These are phyloP conservation scores for Yamadazyma paraphyllophila DNA, from an alignment of 805 yeast species.

Conservation along the genomic window DNA sequence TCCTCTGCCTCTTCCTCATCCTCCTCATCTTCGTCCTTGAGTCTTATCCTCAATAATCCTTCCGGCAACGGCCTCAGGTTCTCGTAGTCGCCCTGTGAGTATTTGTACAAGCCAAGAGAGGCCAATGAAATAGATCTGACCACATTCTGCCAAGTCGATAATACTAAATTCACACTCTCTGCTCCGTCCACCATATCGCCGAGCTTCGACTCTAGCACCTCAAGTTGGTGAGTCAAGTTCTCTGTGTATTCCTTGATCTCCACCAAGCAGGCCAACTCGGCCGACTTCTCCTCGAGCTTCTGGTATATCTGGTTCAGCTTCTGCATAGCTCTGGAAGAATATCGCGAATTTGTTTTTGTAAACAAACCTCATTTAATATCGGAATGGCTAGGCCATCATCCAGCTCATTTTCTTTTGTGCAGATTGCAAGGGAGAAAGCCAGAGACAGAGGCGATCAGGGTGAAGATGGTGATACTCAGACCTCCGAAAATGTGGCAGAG, in stretches of 20 bases:
- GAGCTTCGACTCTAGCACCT: slow-evolving; percentile 47
- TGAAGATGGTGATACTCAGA: not conserved
- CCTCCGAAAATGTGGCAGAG: not conserved
- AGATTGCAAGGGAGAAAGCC: slow-evolving; percentile 12
- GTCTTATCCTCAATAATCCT: slow-evolving; percentile 56
- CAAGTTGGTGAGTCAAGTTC: slow-evolving; percentile 45
- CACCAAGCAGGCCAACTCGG: slow-evolving; percentile 50
- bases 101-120: slow-evolving; percentile 46
- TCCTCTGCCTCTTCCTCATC: slow-evolving; percentile 7
- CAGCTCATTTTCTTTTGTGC: slow-evolving; percentile 16
- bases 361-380: slow-evolving; percentile 1
- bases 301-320: slow-evolving; percentile 17
- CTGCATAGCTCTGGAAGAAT: slow-evolving; percentile 7
- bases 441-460: not conserved
- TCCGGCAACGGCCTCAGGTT: slow-evolving; percentile 56
- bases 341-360: slow-evolving; percentile 5
- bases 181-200: slow-evolving; percentile 55
- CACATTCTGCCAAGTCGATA: slow-evolving; percentile 66
- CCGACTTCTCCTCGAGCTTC: slow-evolving; percentile 44
- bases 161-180: slow-evolving; percentile 54
- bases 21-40: slow-evolving; percentile 30
- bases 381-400: slow-evolving; percentile 21
- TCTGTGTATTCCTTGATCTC: slow-evolving; percentile 48
- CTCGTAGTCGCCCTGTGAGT: slow-evolving; percentile 44
- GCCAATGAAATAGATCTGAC: slow-evolving; percentile 62